These are phyloP conservation scores for Cytospora piceae DNA, from an alignment of 2,329 filamentous ascomycete species.

Conservation along the genomic window DNA sequence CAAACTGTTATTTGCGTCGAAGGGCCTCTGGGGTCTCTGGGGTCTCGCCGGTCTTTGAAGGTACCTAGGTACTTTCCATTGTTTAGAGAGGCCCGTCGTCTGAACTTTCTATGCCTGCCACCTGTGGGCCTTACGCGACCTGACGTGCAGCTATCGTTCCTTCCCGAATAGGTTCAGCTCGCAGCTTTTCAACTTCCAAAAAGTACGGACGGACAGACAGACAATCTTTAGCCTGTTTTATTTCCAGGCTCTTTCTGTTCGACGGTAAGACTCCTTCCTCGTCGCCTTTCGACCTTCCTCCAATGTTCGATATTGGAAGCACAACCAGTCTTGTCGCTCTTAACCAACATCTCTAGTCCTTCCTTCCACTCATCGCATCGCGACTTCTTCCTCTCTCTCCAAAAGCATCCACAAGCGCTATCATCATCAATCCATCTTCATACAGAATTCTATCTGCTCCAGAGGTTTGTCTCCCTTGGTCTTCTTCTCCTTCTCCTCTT, in stretches of 20 bases:
- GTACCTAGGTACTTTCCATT: not conserved
- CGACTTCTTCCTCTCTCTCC: slow-evolving; percentile 17
- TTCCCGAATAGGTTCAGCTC: slow-evolving; percentile 5
- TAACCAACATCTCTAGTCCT: slow-evolving; percentile 10
- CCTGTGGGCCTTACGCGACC: not conserved
- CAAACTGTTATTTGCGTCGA: not conserved
- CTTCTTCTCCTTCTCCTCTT: slow-evolving; percentile 31
- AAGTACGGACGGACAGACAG: not conserved
- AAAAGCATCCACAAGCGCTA: slow-evolving; percentile 11
- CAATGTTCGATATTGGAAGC: not conserved
- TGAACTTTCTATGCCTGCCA: not conserved
- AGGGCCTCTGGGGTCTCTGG: not conserved
- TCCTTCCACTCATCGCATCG: slow-evolving; percentile 13
- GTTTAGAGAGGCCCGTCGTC: not conserved
- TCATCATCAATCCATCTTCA: not conserved
- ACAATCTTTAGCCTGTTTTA: not conserved
- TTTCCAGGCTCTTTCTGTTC: slow-evolving; percentile 17
- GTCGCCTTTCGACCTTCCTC: slow-evolving; percentile 15
- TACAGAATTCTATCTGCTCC: not conserved
- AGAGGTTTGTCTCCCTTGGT: slow-evolving; percentile 16
- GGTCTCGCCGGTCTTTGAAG: not conserved
- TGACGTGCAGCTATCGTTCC: not conserved
- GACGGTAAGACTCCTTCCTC: slow-evolving; percentile 29
- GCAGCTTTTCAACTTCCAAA: not conserved
- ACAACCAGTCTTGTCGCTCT: not conserved